Percentiles rank a stretch among this genome's conserved stretches.
Conservation (phyloP, 1,284 basidiomycete genomes). For the Sanghuangporus weigelae region DNA sequence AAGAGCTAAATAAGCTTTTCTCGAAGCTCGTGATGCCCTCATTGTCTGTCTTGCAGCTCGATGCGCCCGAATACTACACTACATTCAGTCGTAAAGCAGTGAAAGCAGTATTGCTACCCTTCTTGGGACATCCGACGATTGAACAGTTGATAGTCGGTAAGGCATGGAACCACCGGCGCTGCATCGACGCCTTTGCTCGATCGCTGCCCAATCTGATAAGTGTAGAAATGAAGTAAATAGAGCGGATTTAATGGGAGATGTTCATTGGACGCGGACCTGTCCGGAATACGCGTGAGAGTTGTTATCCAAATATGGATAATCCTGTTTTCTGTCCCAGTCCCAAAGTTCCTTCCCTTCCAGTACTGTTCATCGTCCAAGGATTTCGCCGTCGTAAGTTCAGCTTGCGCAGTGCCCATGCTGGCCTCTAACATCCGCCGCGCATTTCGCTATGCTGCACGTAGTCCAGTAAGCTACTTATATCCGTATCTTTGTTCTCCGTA, state of each 20-base stretch:
- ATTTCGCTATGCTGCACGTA: slow-evolving; percentile 52
- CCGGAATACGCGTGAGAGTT: slow-evolving; percentile 11
- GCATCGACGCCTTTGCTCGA: slow-evolving; percentile 2
- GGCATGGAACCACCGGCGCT: slow-evolving; percentile 3
- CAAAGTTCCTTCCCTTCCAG: background rate
- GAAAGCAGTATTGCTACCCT: background rate
- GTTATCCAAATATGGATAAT: background rate
- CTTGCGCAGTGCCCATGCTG: slow-evolving; percentile 34
- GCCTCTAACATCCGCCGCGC: slow-evolving; percentile 53
- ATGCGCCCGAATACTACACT: background rate
- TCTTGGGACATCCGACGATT: slow-evolving; percentile 8
- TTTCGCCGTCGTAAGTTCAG: slow-evolving; percentile 2
- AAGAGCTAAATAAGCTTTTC: slow-evolving; percentile 3
- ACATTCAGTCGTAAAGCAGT: slow-evolving; percentile 8
- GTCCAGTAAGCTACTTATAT: slow-evolving; percentile 38
- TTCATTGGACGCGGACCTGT: slow-evolving; percentile 2
- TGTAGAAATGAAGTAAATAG: background rate
- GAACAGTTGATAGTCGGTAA: background rate
- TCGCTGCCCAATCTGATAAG: slow-evolving; percentile 1
- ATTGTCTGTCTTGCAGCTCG: slow-evolving; percentile 1
- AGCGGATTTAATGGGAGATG: background rate
- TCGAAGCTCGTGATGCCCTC: slow-evolving; percentile 8
- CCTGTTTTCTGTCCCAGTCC: background rate
- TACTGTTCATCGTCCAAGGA: background rate
- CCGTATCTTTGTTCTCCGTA: background rate